A percentile compares a stretch with the other conserved stretches of the same genome.
phyloP scores from a whole-genome alignment of 805 yeast genomes.

The Komagataella ulmi region DNA sequence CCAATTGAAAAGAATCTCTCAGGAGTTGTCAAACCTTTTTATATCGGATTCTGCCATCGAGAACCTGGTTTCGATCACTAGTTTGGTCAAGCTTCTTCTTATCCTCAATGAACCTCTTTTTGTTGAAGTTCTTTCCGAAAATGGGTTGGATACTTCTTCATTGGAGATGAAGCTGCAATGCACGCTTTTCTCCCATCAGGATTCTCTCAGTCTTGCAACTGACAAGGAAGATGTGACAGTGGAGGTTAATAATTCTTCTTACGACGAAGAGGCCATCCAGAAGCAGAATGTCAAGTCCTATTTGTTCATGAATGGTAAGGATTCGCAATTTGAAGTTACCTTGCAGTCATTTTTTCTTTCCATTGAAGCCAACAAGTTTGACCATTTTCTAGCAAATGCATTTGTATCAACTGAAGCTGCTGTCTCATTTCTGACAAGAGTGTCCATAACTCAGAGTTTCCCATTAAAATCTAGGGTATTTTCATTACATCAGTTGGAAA shows the following conservation, averaged over 20 bases:
- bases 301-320: constrained; percentile 13
- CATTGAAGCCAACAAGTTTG: constrained; percentile 13
- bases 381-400: constrained; percentile 15
- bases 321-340: constrained; percentile 27
- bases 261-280: constrained; percentile 12
- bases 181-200: constrained; percentile 16
- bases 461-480: constrained; percentile 45
- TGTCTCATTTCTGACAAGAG: constrained; percentile 46
- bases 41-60: neutral
- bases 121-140: constrained; percentile 20
- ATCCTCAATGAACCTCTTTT: constrained; percentile 23
- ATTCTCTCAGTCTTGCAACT: constrained; percentile 18
- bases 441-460: constrained; percentile 39
- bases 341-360: constrained; percentile 30
- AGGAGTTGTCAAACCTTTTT: neutral
- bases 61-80: constrained; percentile 4
- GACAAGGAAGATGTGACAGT: constrained; percentile 12
- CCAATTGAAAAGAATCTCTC: neutral
- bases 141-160: constrained; percentile 14
- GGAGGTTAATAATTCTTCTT: constrained; percentile 15
- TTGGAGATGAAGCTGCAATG: constrained; percentile 60
- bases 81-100: constrained; percentile 23
- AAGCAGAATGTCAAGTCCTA: constrained; percentile 16
- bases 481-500: constrained; percentile 28
- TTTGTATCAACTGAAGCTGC: constrained; percentile 28